Evolutionary conservation across 345 rosid species (phyloP).

Genomic region (Bruguiera parviflora): DNA sequence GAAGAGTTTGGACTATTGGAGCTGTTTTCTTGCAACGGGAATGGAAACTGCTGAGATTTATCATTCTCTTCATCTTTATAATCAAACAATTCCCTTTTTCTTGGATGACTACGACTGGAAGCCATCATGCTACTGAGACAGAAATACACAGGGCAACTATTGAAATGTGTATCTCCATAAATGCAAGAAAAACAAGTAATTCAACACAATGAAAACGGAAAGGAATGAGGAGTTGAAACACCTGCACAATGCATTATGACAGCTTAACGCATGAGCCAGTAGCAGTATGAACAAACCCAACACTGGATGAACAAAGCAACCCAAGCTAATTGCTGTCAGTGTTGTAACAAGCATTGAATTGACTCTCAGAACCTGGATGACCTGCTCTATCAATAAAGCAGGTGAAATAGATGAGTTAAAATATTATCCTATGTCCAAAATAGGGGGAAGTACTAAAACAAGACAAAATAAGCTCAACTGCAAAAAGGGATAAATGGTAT

Average conservation of each 20-base stretch:
- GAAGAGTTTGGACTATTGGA: slow-evolving; percentile 40
- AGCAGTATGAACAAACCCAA: slow-evolving; percentile 73
- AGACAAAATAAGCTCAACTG: background rate
- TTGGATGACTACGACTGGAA: slow-evolving; percentile 55
- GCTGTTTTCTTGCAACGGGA: slow-evolving; percentile 36
- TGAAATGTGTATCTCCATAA: slow-evolving; percentile 17
- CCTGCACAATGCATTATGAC: slow-evolving; percentile 84
- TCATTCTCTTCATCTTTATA: slow-evolving; percentile 34
- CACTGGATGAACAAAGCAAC: slow-evolving; percentile 79
- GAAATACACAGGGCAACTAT: slow-evolving; percentile 27
- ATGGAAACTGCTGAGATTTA: slow-evolving; percentile 34
- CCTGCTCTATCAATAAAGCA: slow-evolving; percentile 48
- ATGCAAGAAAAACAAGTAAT: slow-evolving; percentile 9
- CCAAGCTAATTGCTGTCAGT: slow-evolving; percentile 54
- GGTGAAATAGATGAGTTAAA: slow-evolving; percentile 10
- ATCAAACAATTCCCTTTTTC: slow-evolving; percentile 46
- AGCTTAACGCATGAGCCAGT: slow-evolving; percentile 58
- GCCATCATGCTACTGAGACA: slow-evolving; percentile 63
- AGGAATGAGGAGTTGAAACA: slow-evolving; percentile 19
- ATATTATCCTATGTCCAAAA: slow-evolving; percentile 8
- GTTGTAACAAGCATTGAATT: slow-evolving; percentile 53
- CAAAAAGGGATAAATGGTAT: background rate
- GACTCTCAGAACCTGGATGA: slow-evolving; percentile 56
- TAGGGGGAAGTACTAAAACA: background rate
- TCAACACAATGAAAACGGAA: background rate